Evolutionary conservation across 202 grass and related monocot species (phyloP).

Genomic region (Zizania palustris): DNA sequence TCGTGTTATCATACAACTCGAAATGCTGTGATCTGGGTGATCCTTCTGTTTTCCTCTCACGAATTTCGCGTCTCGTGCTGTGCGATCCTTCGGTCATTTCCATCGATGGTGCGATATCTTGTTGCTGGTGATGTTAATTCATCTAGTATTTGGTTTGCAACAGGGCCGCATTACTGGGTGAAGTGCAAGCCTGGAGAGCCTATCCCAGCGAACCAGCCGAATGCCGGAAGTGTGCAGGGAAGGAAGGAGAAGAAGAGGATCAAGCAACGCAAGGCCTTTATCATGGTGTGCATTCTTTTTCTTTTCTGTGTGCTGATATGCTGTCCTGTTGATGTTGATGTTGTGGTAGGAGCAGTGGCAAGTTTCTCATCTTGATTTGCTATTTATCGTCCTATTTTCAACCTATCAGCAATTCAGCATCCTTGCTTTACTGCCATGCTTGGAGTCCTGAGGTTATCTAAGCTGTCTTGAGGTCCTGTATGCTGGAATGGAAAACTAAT

Average conservation of each 20-base stretch:
- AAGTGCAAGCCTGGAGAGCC: constrained; percentile 78
- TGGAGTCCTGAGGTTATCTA: neutral
- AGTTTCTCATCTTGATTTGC: neutral
- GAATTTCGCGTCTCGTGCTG: neutral
- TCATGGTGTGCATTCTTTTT: constrained; percentile 63
- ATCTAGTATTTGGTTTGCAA: neutral
- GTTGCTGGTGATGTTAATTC: neutral
- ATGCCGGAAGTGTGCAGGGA: constrained; percentile 74
- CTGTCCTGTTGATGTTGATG: neutral
- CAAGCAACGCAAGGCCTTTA: constrained; percentile 80
- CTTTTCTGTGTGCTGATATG: neutral
- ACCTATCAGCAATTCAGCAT: neutral
- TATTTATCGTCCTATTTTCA: neutral
- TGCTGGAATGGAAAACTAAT: neutral
- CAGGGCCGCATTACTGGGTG: constrained; percentile 87
- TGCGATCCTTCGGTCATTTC: neutral
- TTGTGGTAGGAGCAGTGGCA: neutral
- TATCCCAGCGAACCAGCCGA: constrained; percentile 71
- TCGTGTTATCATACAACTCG: neutral
- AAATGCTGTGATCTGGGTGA: neutral
- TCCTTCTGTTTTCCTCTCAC: neutral
- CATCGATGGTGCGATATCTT: neutral
- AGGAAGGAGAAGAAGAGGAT: constrained; percentile 96
- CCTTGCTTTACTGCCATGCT: neutral
- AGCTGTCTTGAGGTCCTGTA: constrained; percentile 3